Base-by-base conservation (phyloP, 2,329 filamentous ascomycete species). In the Fusarium sp. region DNA sequence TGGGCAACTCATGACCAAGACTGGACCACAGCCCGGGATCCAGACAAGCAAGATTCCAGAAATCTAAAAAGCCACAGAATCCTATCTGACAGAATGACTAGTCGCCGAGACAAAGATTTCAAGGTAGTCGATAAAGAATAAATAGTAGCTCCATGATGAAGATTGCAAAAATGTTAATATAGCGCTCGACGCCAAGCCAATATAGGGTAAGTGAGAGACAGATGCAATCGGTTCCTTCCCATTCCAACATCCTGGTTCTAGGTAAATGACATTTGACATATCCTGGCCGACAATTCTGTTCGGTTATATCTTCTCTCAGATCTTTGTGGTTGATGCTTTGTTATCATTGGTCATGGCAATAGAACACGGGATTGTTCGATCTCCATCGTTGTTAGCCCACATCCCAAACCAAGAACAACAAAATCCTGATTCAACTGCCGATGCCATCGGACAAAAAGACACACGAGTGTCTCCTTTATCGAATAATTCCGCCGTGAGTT, bases 1-100 rank as follows among this genome's bases (percentile, higher is more conserved):
- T 34, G 8, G 9, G 9, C 4, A 9, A 8, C 8, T 9, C 1
- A 3, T 9, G 0, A 5, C 10, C 16, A 18, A 34, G 0, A 0
- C 5, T 10, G 9, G 5, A 18, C 16, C 1, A 6, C 9, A 34
- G 8, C 32, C 32, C 9, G 9, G 5, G 2, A 34, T 34, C 16
- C 16, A 16, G 18, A 34, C 2, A 6, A 38, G 16, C 9, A 11
- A 10, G 3, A 6, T 11, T 18, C 16, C 34, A n/a, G 2, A 4
- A 1, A n/a, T n/a, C 18, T n/a, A 38, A 38, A 38, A 7, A n/a
- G 16, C 3, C 34, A 0, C 9, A 38, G 34, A 3, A 38, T 7
- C 3, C 9, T 38, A n/a, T 6, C 10, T n/a, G 3, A 2, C 0
- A 38, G 18, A 38, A 6, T 18, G 34, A 4, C 9, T n/a, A 38